Conservation (phyloP, 805 yeast genomes). For the Suhomyces sp. region DNA sequence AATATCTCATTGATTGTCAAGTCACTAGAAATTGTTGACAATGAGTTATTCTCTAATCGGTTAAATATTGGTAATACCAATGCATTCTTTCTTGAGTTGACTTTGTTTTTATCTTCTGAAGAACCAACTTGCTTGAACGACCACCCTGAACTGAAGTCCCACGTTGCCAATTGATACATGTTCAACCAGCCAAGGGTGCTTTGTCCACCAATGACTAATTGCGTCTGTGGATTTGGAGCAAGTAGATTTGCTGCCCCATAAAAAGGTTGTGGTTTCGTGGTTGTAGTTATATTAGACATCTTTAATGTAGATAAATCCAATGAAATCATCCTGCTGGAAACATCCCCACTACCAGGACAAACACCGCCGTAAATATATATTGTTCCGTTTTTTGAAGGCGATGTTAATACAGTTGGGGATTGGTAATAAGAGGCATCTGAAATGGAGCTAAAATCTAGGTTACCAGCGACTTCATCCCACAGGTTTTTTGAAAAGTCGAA, state of each 20-base stretch:
- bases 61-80: slow-evolving; percentile 55
- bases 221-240: slow-evolving; percentile 47
- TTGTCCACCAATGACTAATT: slow-evolving; percentile 65
- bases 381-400: slow-evolving; percentile 31
- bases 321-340: slow-evolving; percentile 45
- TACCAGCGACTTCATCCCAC: slow-evolving; percentile 20
- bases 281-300: slow-evolving; percentile 42
- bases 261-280: slow-evolving; percentile 56
- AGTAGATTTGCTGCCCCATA: slow-evolving; percentile 49
- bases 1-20: slow-evolving; percentile 44
- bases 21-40: slow-evolving; percentile 28
- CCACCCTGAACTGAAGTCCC: slow-evolving; percentile 71
- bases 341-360: slow-evolving; percentile 20
- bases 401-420: slow-evolving; percentile 44
- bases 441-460: slow-evolving; percentile 21
- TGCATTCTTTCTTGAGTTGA: slow-evolving; percentile 56
- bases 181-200: slow-evolving; percentile 65
- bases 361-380: slow-evolving; percentile 59
- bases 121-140: slow-evolving; percentile 44
- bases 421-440: slow-evolving; percentile 31
- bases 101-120: slow-evolving; percentile 15
- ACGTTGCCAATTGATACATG: slow-evolving; percentile 70
- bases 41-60: slow-evolving; percentile 20
- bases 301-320: slow-evolving; percentile 35
- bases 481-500: slow-evolving; percentile 16